Base-by-base conservation (phyloP, 345 rosid genomes). In the Iberis pinnata region DNA sequence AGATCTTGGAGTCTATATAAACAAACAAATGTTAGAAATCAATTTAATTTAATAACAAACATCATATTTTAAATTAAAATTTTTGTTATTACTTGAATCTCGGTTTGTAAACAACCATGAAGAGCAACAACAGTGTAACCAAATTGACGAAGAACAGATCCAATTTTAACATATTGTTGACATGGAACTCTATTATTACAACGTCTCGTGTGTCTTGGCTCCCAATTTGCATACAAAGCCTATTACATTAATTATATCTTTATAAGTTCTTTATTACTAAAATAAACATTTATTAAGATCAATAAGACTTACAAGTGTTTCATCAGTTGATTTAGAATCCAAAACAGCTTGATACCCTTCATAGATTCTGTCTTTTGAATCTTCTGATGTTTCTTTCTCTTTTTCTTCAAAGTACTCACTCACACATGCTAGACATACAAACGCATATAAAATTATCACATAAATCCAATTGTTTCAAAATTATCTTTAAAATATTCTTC, bases 151-250 rank as follows among this genome's bases (percentile, higher is more conserved):
- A 88, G 88, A 60, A 79, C 80, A 25, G 82, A 74, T 59, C 97
- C 97, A 43, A 85, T 25, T 71, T 88, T 82, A 39, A 83, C 81
- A 43, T 88, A 85, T 41, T 81, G 89, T 54, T 71, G 78, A 80
- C 85, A 79, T n/a, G 97, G 97, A 45, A 72, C 77, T 47, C 66
- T 76, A 70, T 71, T 76, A 70, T 71, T 43, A 56, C 88, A 76
- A 13, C 73, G 66, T 56, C 77, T 66, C 0, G 80, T 74, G 54
- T 75, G 84, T 71, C 89, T 76, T 1, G 97, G 95, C 62, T 85
- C 97, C 97, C 97, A 88, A 36, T 88, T 83, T 14, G 95, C 85
- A 66, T 88, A 74, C 7, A 78, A 56, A 7, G 92, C 97, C 94
- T 84, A 60, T 18, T 32, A 9, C 25, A 63, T 29, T 49, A n/a